phyloP scores from a whole-genome alignment of 208 protist genomes.

The Crithidia bombi region DNA sequence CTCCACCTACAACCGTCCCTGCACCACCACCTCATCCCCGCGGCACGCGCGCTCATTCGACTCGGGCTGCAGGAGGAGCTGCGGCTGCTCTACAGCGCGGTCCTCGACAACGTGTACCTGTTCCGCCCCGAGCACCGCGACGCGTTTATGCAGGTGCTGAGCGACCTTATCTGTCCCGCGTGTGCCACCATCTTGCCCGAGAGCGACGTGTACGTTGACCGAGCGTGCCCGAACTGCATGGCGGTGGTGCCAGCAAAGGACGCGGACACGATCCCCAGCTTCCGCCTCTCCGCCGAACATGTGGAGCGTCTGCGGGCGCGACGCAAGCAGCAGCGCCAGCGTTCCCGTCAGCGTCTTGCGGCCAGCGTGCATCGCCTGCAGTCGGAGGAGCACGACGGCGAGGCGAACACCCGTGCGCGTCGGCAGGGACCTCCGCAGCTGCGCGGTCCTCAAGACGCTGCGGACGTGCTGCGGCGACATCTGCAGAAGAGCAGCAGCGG shows the following conservation, averaged over 20 bases:
- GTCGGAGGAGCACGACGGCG: constrained; percentile 1
- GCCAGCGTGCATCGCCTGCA: constrained; percentile 46
- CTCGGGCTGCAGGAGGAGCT: constrained; percentile 73
- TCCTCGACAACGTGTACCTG: constrained; percentile 76
- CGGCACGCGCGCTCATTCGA: constrained; percentile 73
- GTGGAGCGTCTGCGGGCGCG: constrained; percentile 54
- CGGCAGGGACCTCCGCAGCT: constrained; percentile 21
- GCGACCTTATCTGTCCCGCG: constrained; percentile 73
- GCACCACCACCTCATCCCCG: constrained; percentile 77
- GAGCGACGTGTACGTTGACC: constrained; percentile 65
- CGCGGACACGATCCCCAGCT: constrained; percentile 55
- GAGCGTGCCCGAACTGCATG: constrained; percentile 74
- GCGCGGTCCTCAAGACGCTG: constrained; percentile 44
- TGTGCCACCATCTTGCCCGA: constrained; percentile 69
- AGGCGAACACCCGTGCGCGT: constrained; percentile 17
- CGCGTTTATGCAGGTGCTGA: constrained; percentile 74
- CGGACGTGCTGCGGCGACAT: constrained; percentile 42
- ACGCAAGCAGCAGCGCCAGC: constrained; percentile 41
- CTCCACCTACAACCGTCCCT: constrained; percentile 75
- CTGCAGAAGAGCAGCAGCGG: neutral
- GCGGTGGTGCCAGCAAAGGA: constrained; percentile 64
- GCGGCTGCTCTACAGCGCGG: constrained; percentile 73
- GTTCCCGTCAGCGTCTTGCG: constrained; percentile 43
- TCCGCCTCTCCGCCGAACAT: constrained; percentile 73
- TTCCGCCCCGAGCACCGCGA: constrained; percentile 68